These are phyloP conservation scores for Venturia aucupariae DNA, from an alignment of 2,329 filamentous ascomycete species.

Conservation along the genomic window DNA sequence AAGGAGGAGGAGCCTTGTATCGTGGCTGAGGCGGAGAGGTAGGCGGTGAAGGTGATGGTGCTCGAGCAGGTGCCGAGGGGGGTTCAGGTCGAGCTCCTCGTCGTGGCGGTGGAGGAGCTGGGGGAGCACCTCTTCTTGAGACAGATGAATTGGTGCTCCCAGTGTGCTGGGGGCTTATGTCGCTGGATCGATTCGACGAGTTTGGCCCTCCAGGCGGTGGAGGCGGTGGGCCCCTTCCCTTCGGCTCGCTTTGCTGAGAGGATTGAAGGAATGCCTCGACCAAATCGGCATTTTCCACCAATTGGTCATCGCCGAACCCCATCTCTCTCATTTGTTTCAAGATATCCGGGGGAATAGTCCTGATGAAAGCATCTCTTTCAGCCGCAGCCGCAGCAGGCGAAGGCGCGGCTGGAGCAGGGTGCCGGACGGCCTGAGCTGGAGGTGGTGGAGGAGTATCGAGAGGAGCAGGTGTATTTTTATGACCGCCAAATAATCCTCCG, in stretches of 20 bases:
- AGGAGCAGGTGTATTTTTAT: conserved; percentile 8
- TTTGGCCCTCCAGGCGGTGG: conserved; percentile 43
- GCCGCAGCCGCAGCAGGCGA: conserved; percentile 5
- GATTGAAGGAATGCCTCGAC: conserved; percentile 51
- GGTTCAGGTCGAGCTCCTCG: conserved; percentile 21
- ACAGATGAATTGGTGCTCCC: conserved; percentile 46
- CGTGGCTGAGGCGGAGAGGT: conserved; percentile 16
- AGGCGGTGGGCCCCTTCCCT: conserved; percentile 50
- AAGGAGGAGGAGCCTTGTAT: conserved; percentile 78
- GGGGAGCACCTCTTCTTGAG: conserved; percentile 49
- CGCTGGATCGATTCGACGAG: conserved; percentile 18
- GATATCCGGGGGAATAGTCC: conserved; percentile 52
- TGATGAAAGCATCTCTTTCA: conserved; percentile 40
- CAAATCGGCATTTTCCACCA: conserved; percentile 58
- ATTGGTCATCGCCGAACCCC: conserved; percentile 61
- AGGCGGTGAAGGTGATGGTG: conserved; percentile 16
- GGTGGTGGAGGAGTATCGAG: conserved; percentile 20
- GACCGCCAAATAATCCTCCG: conserved; percentile 38
- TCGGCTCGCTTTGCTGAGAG: conserved; percentile 45
- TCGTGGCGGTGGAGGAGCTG: conserved; percentile 40
- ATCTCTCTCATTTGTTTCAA: conserved; percentile 52
- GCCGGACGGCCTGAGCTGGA: conserved; percentile 22
- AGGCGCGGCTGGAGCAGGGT: conserved; percentile 4
- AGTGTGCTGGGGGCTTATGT: conserved; percentile 52
- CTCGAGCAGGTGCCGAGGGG: conserved; percentile 17